These are phyloP conservation scores for Pseudocohnilembus persalinus DNA, from an alignment of 169 alveolate genomes.

Conservation along the genomic window DNA sequence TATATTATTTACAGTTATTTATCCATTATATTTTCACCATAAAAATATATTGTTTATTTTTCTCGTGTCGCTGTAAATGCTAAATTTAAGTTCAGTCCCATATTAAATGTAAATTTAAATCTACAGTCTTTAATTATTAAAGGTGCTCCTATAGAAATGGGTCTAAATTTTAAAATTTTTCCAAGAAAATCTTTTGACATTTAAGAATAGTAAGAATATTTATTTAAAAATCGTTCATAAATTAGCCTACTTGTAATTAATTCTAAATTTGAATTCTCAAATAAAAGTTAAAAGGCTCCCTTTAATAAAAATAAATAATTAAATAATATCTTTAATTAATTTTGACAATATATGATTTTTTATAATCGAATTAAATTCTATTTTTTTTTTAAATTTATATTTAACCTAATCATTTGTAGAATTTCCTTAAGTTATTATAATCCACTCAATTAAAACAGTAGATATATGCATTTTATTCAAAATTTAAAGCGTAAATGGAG, in stretches of 20 bases:
- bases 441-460: slow-evolving; percentile 29
- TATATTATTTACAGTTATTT: background rate
- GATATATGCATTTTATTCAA: slow-evolving; percentile 42
- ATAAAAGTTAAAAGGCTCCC: slow-evolving; percentile 43
- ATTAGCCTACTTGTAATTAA: slow-evolving; percentile 40
- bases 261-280: slow-evolving; percentile 39
- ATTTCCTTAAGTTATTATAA: slow-evolving; percentile 37
- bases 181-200: slow-evolving; percentile 26
- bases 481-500: slow-evolving; percentile 38
- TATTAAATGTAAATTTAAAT: slow-evolving; percentile 38
- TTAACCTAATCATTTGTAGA: slow-evolving; percentile 42
- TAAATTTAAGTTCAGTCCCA: slow-evolving; percentile 24
- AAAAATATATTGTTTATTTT: slow-evolving; percentile 27
- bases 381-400: too few relatives aligned
- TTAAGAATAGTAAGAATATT: slow-evolving; percentile 30
- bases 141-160: slow-evolving; percentile 41
- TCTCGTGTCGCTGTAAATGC: slow-evolving; percentile 33
- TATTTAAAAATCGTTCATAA: slow-evolving; percentile 36
- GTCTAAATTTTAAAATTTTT: slow-evolving; percentile 43
- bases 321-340: too few relatives aligned
- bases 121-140: slow-evolving; percentile 20
- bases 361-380: too few relatives aligned
- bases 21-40: slow-evolving; percentile 31
- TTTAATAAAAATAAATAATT: too few relatives aligned
- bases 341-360: too few relatives aligned